phyloP scores from a whole-genome alignment of 2,329 filamentous ascomycete species.

The Neopestalotiopsis clavispora region DNA sequence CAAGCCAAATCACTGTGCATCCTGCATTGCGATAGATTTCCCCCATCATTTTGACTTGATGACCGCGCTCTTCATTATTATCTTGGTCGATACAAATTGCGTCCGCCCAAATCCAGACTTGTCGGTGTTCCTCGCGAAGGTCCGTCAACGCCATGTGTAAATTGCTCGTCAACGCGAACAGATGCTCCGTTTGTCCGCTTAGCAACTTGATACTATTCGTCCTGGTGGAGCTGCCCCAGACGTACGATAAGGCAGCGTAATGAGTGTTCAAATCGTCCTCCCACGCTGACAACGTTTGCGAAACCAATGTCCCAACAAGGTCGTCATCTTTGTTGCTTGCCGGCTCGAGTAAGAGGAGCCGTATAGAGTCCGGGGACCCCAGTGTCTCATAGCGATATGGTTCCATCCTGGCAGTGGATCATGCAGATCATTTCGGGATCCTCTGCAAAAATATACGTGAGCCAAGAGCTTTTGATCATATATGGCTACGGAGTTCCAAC shows the following conservation, averaged over 20 bases:
- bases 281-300: neutral
- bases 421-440: too few species aligned
- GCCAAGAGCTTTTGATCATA: too few species aligned
- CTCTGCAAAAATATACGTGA: too few species aligned
- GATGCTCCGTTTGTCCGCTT: too few species aligned
- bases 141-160: neutral
- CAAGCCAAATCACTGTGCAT: neutral
- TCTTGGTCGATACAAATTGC: neutral
- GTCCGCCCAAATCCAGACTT: neutral
- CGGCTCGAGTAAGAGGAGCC: neutral
- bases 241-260: neutral
- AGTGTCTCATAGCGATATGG: neutral
- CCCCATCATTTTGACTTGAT: neutral
- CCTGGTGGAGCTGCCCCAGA: neutral
- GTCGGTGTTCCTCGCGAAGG: neutral
- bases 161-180: neutral
- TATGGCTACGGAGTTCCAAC: too few species aligned
- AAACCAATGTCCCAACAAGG: neutral
- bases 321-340: neutral
- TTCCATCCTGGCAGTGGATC: too few species aligned
- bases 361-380: neutral
- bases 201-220: neutral
- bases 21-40: neutral
- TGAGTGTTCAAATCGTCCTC: neutral
- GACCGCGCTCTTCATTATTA: neutral